Conservation (phyloP, 176 grass and related monocot genomes). For the Juncus inflexus region DNA sequence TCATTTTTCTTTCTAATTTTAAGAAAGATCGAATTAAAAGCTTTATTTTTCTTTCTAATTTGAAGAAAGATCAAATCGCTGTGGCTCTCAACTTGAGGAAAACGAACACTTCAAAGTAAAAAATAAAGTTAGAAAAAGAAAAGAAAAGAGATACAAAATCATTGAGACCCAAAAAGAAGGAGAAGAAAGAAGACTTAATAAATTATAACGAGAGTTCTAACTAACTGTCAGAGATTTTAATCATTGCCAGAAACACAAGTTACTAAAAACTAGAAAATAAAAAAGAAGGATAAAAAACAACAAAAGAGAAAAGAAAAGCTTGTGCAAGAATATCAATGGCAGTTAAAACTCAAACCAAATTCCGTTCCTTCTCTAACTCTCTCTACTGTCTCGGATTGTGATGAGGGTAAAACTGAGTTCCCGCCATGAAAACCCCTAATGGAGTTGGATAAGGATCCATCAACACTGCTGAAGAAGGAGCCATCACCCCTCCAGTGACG, state of each 20-base stretch:
- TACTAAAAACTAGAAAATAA: constrained; percentile 37
- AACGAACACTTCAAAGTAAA: constrained; percentile 11
- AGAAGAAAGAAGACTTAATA: neutral
- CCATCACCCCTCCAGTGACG: constrained; percentile 26
- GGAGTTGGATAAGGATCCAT: constrained; percentile 93
- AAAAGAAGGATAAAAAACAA: constrained; percentile 36
- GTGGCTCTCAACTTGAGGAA: neutral
- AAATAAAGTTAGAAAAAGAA: constrained; percentile 3
- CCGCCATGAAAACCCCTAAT: constrained; percentile 40
- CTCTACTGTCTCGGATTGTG: constrained; percentile 7
- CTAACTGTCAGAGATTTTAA: constrained; percentile 26
- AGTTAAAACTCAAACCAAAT: too few species aligned
- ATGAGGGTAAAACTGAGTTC: constrained; percentile 51
- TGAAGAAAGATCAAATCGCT: neutral
- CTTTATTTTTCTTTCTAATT: neutral
- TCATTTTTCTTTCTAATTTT: constrained; percentile 16
- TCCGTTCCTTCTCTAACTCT: constrained; percentile 22
- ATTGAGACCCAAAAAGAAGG: neutral
- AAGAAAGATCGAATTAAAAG: constrained; percentile 10
- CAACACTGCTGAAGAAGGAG: constrained; percentile 68
- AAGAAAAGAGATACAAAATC: neutral
- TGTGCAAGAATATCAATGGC: constrained; percentile 13
- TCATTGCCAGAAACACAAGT: constrained; percentile 28
- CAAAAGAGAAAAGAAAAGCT: constrained; percentile 28
- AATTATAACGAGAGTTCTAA: constrained; percentile 30